Base-by-base conservation (phyloP, 2,329 filamentous ascomycete genomes). In the Xylaria digitata region DNA sequence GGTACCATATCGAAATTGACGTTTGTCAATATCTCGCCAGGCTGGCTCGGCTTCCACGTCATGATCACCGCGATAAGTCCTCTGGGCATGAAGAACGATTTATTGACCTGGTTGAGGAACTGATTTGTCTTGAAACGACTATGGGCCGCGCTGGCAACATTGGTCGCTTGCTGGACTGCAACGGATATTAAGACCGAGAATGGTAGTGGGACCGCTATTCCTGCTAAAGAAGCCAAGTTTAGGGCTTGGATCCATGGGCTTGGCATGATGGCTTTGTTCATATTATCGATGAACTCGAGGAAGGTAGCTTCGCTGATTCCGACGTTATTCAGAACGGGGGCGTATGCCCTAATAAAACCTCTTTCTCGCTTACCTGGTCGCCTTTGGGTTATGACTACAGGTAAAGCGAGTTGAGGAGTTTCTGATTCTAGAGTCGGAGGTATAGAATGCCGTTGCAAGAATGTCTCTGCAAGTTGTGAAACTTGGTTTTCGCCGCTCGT, bases 311-410 rank as follows among this genome's bases (percentile, higher is more conserved):
- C 76, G 55, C 80, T 76, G 70, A 84, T 81, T 46, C 79, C 81
- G 15, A 72, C 71, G 15, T 78, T 70, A 8, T 73, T 72, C 0
- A 84, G 76, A 1, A 79, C 74, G 0, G 82, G 82, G 0, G 81
- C 77, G 67, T 84, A 84, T 1, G 81, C 82, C 8, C 79, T 77
- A 4, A 83, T 75, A 68, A 83, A 83, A 0, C 82, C 82, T 21
- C 82, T 75, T 0, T 69, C 67, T 54, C 79, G 80, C 32, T 76
- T 75, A 2, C 77, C 74, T 0, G 82, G 82, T 2, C 82, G 77
- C 0, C 81, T 76, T 65, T 84, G 82, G 0, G 82, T 81, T 1
- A 84, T 73, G 32, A 83, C 78, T 21, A 84, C 79, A 1, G 81
- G 81, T 23, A 67, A 37, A 21, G 45, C 30, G 8, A 67, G 56